Evolutionary conservation across 352 stramenopile genomes (phyloP), one percentile per base, ranked within the genome.

Genomic region (Sclerospora graminicola): DNA sequence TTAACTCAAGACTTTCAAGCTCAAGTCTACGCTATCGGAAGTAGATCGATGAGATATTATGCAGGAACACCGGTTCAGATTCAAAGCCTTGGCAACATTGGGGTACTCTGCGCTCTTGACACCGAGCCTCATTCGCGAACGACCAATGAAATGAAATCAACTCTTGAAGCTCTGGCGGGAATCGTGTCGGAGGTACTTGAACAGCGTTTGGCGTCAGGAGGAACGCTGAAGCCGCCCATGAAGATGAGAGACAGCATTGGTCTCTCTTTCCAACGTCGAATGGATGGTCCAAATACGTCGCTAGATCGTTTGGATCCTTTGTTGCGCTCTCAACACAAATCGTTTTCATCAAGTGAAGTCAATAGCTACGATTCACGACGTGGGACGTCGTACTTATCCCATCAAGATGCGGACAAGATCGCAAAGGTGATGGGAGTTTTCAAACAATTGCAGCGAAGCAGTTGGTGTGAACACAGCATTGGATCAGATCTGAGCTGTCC

Each of bases 101-200:
- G 78, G 10, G 72, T 76, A 5, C 63, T 89, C 8, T 78, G 70
- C 21, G 75, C 73, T 15, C 61, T 89, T 14, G 78, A 89, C 34
- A 67, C 48, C 7, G 38, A 54, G 14, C 57, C 78, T 2, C 78
- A 84, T 34, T 48, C 42, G 7, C 42, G 54, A 15, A 87, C 73
- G 1, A 74, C 67, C 0, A 39, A 67, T 1, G 51, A 66, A 8
- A 85, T 84, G 72, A 66, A 55, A 23, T 84, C 69, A 29, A 89
- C 72, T 5, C 66, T 89, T 13, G 78, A 87, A 37, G 72, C 74
- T 0, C 66, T 89, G 26, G 74, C 74, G 5, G 85, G 82, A 16
- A 89, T 89, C 24, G 78, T 82, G n/a, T 85, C 74, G 0, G 74
- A 89, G 33, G 78, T 89, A 11, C 60, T 89, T 11, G 78, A 89